These are phyloP conservation scores for Sclerotinia nivalis DNA, from an alignment of 2,329 filamentous ascomycete genomes.

Conservation along the genomic window DNA sequence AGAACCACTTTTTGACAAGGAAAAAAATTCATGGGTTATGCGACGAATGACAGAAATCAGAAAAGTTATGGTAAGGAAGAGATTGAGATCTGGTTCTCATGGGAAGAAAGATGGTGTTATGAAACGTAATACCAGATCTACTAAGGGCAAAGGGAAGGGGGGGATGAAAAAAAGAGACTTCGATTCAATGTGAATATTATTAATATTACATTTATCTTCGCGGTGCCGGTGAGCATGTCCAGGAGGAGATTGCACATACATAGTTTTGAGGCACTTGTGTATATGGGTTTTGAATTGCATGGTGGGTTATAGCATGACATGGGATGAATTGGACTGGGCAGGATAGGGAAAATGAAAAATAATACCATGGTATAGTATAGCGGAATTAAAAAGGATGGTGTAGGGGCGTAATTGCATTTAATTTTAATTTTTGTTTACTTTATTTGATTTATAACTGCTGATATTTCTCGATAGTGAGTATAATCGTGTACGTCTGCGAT, in stretches of 20 bases:
- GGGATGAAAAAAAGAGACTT: neutral
- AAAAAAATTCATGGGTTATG: neutral
- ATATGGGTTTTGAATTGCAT: neutral
- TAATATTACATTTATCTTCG: neutral
- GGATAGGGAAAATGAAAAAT: neutral
- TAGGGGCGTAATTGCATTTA: neutral
- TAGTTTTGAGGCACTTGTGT: neutral
- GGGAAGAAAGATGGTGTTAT: neutral
- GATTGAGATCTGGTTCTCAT: neutral
- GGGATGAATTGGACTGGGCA: neutral
- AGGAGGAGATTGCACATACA: neutral
- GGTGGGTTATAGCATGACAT: neutral
- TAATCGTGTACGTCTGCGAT: neutral
- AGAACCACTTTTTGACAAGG: neutral
- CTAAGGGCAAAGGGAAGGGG: neutral
- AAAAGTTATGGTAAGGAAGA: constrained; percentile 1
- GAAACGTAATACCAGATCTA: neutral
- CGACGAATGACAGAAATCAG: neutral
- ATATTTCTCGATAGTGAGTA: no score
- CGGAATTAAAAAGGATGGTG: neutral
- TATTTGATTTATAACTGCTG: neutral
- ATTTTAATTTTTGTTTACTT: neutral
- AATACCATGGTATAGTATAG: neutral
- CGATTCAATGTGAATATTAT: neutral
- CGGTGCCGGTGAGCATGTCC: neutral